Percentiles rank a stretch among this genome's conserved stretches.
These are phyloP conservation scores for Emergomyces pasteurianus DNA, from an alignment of 2,329 filamentous ascomycete species.

Conservation along the genomic window DNA sequence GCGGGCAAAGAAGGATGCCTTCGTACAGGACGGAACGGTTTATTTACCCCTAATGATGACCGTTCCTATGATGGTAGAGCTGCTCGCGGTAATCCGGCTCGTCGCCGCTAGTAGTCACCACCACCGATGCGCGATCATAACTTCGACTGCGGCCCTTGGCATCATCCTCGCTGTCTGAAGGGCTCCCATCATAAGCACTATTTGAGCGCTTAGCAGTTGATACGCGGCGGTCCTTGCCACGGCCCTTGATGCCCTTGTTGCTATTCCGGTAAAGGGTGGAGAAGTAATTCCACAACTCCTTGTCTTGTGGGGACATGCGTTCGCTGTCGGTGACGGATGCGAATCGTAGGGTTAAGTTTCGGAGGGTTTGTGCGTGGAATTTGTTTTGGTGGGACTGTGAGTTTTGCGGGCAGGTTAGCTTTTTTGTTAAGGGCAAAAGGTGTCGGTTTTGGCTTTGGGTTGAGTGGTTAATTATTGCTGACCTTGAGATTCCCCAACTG, in stretches of 20 bases:
- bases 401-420: slow-evolving; percentile 7
- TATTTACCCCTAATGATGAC: not conserved
- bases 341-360: slow-evolving; percentile 59
- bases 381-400: slow-evolving; percentile 79
- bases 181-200: not conserved
- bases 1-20: not conserved
- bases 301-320: slow-evolving; percentile 55
- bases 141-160: not conserved
- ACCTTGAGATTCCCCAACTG: slow-evolving; percentile 89
- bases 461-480: slow-evolving; percentile 9
- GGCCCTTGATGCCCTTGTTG: slow-evolving; percentile 96
- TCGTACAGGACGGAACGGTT: not conserved
- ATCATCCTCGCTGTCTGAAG: slow-evolving; percentile 3
- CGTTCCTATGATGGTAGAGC: slow-evolving; percentile 6
- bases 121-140: slow-evolving; percentile 6
- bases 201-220: slow-evolving; percentile 12
- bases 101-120: slow-evolving; percentile 11
- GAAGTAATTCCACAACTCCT: slow-evolving; percentile 75
- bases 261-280: slow-evolving; percentile 86
- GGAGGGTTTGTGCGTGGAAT: slow-evolving; percentile 68
- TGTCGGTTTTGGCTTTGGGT: not conserved
- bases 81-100: slow-evolving; percentile 12
- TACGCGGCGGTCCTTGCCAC: slow-evolving; percentile 62
- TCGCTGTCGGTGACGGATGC: slow-evolving; percentile 50
- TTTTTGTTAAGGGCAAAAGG: not conserved